Evolutionary conservation across 2,329 filamentous ascomycete genomes (phyloP).

Genomic region (Davidsoniella virescens): DNA sequence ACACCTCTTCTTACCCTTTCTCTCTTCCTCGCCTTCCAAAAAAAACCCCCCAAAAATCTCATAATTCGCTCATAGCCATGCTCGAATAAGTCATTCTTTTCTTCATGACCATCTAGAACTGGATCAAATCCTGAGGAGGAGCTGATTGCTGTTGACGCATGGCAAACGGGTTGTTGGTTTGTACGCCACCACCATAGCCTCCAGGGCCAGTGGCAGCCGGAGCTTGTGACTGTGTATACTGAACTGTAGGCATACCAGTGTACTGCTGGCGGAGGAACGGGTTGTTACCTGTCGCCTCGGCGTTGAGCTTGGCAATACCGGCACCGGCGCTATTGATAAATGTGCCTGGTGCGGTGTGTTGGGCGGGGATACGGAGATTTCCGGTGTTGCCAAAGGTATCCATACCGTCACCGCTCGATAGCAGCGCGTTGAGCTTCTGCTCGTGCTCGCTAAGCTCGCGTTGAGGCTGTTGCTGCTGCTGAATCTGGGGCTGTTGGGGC

Average conservation of each 20-base stretch:
- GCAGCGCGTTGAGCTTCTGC: conserved; percentile 68
- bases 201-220: conserved; percentile 40
- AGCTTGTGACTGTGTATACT: conserved; percentile 34
- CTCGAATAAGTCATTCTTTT: neutral
- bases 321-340: conserved; percentile 92
- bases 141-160: conserved; percentile 29
- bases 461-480: conserved; percentile 30
- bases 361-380: conserved; percentile 82
- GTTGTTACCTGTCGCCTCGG: conserved; percentile 66
- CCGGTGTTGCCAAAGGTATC: conserved; percentile 98
- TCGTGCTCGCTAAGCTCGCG: conserved; percentile 46
- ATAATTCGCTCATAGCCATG: too few relatives aligned
- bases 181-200: conserved; percentile 33
- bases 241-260: conserved; percentile 53
- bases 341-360: conserved; percentile 89
- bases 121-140: conserved; percentile 44
- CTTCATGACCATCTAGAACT: conserved; percentile 30
- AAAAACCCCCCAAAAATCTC: too few relatives aligned
- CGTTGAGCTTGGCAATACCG: conserved; percentile 52
- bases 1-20: too few relatives aligned
- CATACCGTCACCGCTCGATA: conserved; percentile 77
- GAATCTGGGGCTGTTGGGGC: conserved; percentile 25
- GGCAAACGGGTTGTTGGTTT: conserved; percentile 38
- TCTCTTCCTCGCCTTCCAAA: too few relatives aligned
- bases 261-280: conserved; percentile 77